Conservation (phyloP, 352 stramenopile genomes). For the Pythium brachiatum region DNA sequence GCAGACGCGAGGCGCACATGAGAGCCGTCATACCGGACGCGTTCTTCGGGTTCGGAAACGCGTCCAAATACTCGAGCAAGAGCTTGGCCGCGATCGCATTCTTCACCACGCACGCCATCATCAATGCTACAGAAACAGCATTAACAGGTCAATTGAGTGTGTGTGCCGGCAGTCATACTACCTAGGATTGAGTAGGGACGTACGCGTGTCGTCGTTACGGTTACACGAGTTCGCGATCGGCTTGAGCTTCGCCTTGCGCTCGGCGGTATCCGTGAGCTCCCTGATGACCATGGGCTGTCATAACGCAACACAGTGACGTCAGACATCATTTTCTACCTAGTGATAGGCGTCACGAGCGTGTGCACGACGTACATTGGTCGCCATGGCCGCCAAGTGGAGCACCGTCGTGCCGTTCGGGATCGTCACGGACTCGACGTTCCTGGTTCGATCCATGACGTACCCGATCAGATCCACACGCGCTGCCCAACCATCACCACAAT, state of each 20-base stretch:
- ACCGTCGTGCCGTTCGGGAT: slow-evolving; percentile 68
- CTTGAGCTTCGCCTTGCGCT: slow-evolving; percentile 48
- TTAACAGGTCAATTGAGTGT: no score
- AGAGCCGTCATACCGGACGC: slow-evolving; percentile 65
- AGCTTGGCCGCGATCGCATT: slow-evolving; percentile 48
- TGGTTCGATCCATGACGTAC: slow-evolving; percentile 51
- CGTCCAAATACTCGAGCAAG: slow-evolving; percentile 43
- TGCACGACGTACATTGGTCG: slow-evolving; percentile 42
- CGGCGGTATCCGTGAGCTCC: slow-evolving; percentile 42
- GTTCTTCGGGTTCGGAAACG: slow-evolving; percentile 42
- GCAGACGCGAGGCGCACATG: slow-evolving; percentile 70
- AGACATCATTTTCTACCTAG: neutral
- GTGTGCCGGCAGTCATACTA: no score
- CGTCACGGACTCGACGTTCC: slow-evolving; percentile 52
- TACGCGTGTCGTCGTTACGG: slow-evolving; percentile 76
- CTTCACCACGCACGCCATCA: slow-evolving; percentile 86
- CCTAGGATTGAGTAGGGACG: neutral
- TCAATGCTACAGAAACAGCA: slow-evolving; percentile 45
- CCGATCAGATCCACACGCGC: slow-evolving; percentile 63
- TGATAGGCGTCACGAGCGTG: no score
- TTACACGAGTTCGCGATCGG: slow-evolving; percentile 57
- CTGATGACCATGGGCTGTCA: slow-evolving; percentile 54
- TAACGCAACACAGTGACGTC: neutral
- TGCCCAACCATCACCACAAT: slow-evolving; percentile 16
- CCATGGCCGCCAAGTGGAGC: slow-evolving; percentile 77